Conservation (phyloP, 345 rosid genomes). For the Durio zibethinus region DNA sequence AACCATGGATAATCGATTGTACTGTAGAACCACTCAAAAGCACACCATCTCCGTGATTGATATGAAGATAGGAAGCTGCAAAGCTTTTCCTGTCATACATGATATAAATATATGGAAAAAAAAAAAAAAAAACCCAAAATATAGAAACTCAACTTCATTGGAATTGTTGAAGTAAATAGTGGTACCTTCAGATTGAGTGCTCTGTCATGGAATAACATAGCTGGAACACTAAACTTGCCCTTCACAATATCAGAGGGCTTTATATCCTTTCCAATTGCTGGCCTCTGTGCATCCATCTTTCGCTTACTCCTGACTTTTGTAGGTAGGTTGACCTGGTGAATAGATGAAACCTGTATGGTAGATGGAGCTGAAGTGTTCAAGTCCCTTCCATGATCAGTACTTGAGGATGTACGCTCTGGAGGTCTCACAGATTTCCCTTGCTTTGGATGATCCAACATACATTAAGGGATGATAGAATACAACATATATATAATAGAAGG, state of each 20-base stretch:
- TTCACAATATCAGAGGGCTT: conserved; percentile 34
- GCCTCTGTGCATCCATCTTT: conserved; percentile 47
- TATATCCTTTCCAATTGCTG: conserved; percentile 31
- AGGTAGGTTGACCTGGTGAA: conserved; percentile 52
- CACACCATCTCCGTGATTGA: conserved; percentile 64
- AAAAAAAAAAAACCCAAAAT: conserved; percentile 13
- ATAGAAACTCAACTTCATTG: conserved; percentile 22
- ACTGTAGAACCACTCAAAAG: conserved; percentile 77
- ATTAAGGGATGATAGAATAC: too few species aligned
- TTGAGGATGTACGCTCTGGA: conserved; percentile 43
- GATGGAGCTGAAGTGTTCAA: conserved; percentile 45
- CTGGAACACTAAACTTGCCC: conserved; percentile 31
- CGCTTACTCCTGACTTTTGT: conserved; percentile 75
- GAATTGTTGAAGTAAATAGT: conserved; percentile 4
- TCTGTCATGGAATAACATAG: conserved; percentile 30
- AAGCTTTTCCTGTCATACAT: conserved; percentile 53
- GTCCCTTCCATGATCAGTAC: conserved; percentile 44
- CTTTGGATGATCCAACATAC: conserved; percentile 36
- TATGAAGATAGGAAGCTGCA: conserved; percentile 50
- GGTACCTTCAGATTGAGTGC: conserved; percentile 40
- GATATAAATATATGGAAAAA: conserved; percentile 9
- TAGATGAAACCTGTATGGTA: conserved; percentile 25
- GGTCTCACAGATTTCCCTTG: conserved; percentile 31
- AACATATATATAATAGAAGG: too few species aligned
- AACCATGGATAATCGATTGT: conserved; percentile 93